Percentiles rank a stretch among this genome's conserved stretches.
Conservation (phyloP, 805 yeast genomes). For the Pichia deserticola region DNA sequence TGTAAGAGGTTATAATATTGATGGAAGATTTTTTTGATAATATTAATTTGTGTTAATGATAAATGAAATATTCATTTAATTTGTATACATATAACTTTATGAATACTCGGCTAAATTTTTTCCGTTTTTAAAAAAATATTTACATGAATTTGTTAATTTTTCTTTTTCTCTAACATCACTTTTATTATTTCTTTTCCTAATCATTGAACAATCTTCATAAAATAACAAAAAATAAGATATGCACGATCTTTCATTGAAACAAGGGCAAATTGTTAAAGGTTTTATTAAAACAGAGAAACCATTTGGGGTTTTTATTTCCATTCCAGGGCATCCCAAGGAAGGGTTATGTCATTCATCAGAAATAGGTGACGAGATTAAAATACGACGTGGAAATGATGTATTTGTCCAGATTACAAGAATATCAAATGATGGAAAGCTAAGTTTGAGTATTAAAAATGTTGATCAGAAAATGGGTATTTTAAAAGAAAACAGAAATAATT, state of each 20-base stretch:
- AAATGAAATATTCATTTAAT: too few relatives aligned
- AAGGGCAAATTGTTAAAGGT: conserved; percentile 52
- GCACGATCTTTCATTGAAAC: neutral
- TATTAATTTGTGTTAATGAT: too few relatives aligned
- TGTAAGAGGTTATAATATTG: too few relatives aligned
- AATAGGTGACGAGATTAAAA: conserved; percentile 33
- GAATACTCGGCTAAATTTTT: too few relatives aligned
- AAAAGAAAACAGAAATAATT: conserved; percentile 1
- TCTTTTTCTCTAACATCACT: too few relatives aligned
- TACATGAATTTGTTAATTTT: too few relatives aligned
- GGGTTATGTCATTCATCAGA: conserved; percentile 80
- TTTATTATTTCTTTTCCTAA: too few relatives aligned
- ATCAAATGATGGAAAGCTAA: conserved; percentile 37
- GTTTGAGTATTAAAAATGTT: conserved; percentile 61
- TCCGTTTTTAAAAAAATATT: too few relatives aligned
- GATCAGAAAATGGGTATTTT: conserved; percentile 59
- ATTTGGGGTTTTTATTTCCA: conserved; percentile 73
- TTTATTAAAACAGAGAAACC: conserved; percentile 48
- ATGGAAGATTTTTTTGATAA: too few relatives aligned
- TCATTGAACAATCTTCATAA: too few relatives aligned
- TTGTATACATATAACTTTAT: too few relatives aligned
- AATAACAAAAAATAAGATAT: neutral
- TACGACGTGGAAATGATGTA: conserved; percentile 52
- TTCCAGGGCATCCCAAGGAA: conserved; percentile 32
- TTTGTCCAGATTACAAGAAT: conserved; percentile 50